phyloP scores from a whole-genome alignment of 192 early-diverging fungal genomes.

The Coemansia asiatica region DNA sequence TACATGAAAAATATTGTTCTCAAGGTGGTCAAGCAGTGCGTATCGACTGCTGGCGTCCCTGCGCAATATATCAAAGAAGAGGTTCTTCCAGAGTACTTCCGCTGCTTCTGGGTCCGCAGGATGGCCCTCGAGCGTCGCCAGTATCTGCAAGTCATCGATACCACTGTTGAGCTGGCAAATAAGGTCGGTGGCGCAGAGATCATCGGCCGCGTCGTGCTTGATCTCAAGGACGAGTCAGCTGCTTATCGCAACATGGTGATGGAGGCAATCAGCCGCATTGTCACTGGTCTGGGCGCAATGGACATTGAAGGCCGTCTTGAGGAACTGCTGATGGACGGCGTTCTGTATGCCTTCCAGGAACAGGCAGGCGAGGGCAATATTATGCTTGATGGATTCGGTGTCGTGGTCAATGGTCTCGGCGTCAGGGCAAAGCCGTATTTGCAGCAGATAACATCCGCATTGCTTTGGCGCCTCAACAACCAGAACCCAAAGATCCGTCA shows the following conservation, averaged over 20 bases:
- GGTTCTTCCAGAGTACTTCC: slow-evolving; percentile 93
- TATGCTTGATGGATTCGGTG: slow-evolving; percentile 95
- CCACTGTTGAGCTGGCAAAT: slow-evolving; percentile 92
- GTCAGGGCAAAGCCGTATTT: slow-evolving; percentile 89
- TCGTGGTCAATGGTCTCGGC: slow-evolving; percentile 87
- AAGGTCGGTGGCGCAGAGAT: slow-evolving; percentile 93
- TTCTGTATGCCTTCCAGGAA: slow-evolving; percentile 98
- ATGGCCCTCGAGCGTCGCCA: slow-evolving; percentile 96
- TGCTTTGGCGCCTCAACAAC: slow-evolving; percentile 98
- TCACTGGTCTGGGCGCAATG: slow-evolving; percentile 74
- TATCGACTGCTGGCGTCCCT: slow-evolving; percentile 88
- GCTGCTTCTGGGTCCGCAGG: slow-evolving; percentile 95
- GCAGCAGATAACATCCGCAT: slow-evolving; percentile 89
- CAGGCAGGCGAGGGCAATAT: slow-evolving; percentile 90
- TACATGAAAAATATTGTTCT: slow-evolving; percentile 99
- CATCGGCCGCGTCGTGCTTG: slow-evolving; percentile 80
- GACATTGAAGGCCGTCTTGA: slow-evolving; percentile 92
- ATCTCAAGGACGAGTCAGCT: slow-evolving; percentile 94
- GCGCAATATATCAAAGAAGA: slow-evolving; percentile 82
- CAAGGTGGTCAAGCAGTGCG: slow-evolving; percentile 96
- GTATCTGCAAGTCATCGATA: slow-evolving; percentile 90
- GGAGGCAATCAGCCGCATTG: slow-evolving; percentile 89
- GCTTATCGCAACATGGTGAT: slow-evolving; percentile 96
- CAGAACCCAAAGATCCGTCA: slow-evolving; percentile 92
- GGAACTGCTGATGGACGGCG: slow-evolving; percentile 95